Conservation (phyloP, 2,329 filamentous ascomycete genomes). For the Arthrobotrys sphaeroides region DNA sequence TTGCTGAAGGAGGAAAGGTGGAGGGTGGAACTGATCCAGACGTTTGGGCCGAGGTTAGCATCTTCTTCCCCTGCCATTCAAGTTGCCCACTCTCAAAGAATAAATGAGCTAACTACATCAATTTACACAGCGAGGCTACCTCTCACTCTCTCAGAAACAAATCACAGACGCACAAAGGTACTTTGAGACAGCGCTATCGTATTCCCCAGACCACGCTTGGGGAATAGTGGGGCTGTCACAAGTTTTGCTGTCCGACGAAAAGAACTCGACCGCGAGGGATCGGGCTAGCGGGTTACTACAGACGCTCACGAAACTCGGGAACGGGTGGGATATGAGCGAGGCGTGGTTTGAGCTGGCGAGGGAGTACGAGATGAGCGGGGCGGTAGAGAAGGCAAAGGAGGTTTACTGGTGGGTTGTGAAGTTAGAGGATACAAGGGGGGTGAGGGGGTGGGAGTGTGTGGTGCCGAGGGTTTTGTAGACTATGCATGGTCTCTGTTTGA, state of each 20-base stretch:
- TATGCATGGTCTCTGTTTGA: too few species aligned
- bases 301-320: slow-evolving; percentile 82
- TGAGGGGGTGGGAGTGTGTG: slow-evolving; percentile 80
- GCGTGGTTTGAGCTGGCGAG: slow-evolving; percentile 90
- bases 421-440: slow-evolving; percentile 82
- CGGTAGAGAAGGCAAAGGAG: slow-evolving; percentile 86
- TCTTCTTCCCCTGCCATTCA: slow-evolving; percentile 1
- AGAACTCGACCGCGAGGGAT: slow-evolving; percentile 80
- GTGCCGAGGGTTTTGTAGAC: slow-evolving; percentile 54
- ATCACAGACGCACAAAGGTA: slow-evolving; percentile 76
- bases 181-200: slow-evolving; percentile 83
- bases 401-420: slow-evolving; percentile 98
- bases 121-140: slow-evolving; percentile 70
- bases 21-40: slow-evolving; percentile 64
- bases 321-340: slow-evolving; percentile 89
- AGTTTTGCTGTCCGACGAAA: slow-evolving; percentile 70
- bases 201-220: slow-evolving; percentile 79
- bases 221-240: slow-evolving; percentile 85
- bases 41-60: slow-evolving; percentile 80
- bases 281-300: slow-evolving; percentile 85
- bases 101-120: slow-evolving; percentile 54
- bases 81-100: slow-evolving; percentile 1
- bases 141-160: slow-evolving; percentile 70
- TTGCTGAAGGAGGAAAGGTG: slow-evolving; percentile 74
- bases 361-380: slow-evolving; percentile 86